phyloP scores from a whole-genome alignment of 2,329 filamentous ascomycete genomes.

The Monilinia vaccinii-corymbosi region DNA sequence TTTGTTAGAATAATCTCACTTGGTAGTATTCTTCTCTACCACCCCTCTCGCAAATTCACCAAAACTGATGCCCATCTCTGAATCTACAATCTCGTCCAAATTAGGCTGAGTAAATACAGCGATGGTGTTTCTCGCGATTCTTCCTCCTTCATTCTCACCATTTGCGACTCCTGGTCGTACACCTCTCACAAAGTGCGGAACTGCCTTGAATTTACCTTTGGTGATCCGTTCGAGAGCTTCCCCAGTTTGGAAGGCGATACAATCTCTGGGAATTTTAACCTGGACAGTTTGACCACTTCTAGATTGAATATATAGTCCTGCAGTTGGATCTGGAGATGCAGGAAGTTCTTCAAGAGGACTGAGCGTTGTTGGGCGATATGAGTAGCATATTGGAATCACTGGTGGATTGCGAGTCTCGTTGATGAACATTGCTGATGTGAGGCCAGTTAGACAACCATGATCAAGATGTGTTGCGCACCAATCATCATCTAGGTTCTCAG shows the following conservation, averaged over 20 bases:
- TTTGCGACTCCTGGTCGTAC: slow-evolving; percentile 43
- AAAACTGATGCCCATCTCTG: slow-evolving; percentile 58
- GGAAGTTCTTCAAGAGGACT: slow-evolving; percentile 60
- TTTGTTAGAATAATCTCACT: slow-evolving; percentile 13
- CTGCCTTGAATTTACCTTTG: slow-evolving; percentile 80
- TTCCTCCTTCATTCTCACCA: slow-evolving; percentile 35
- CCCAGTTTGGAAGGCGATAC: slow-evolving; percentile 92
- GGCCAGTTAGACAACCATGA: slow-evolving; percentile 85
- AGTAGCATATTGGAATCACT: slow-evolving; percentile 25
- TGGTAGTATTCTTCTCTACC: slow-evolving; percentile 30
- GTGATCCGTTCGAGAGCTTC: slow-evolving; percentile 89
- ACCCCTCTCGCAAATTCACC: slow-evolving; percentile 56
- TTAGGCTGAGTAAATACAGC: slow-evolving; percentile 98
- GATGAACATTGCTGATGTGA: slow-evolving; percentile 94
- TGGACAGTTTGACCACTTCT: slow-evolving; percentile 77
- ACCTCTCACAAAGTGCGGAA: slow-evolving; percentile 90
- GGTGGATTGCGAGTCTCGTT: slow-evolving; percentile 53
- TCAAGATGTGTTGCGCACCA: slow-evolving; percentile 93
- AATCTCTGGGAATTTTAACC: slow-evolving; percentile 82
- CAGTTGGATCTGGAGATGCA: slow-evolving; percentile 68
- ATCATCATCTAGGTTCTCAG: slow-evolving; percentile 57
- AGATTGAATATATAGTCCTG: slow-evolving; percentile 90
- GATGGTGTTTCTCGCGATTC: slow-evolving; percentile 74
- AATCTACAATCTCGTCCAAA: slow-evolving; percentile 68
- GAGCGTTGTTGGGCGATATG: slow-evolving; percentile 28